phyloP scores from a whole-genome alignment of 129 eudicot species.

The Lactuca sativa region DNA sequence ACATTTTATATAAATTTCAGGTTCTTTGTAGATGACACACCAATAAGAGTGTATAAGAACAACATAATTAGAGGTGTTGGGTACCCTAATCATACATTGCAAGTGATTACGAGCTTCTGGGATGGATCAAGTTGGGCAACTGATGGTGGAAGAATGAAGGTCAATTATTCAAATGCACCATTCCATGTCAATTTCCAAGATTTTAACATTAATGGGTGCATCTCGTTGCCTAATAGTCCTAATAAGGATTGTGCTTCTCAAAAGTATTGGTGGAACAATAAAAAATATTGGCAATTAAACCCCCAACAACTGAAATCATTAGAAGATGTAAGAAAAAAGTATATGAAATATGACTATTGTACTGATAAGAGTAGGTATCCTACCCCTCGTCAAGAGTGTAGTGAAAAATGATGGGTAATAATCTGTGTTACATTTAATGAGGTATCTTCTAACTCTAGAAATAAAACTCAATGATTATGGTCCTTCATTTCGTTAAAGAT shows the following conservation, averaged over 20 bases:
- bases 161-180: conserved; percentile 52
- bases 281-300: conserved; percentile 38
- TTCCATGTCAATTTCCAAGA: conserved; percentile 52
- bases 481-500: neutral
- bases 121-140: conserved; percentile 68
- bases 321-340: conserved; percentile 34
- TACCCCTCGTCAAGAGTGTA: conserved; percentile 58
- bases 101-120: conserved; percentile 61
- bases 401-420: neutral
- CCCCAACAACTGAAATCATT: conserved; percentile 23
- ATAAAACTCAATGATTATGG: no score
- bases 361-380: conserved; percentile 49
- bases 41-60: conserved; percentile 79
- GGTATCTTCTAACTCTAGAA: neutral
- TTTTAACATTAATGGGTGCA: conserved; percentile 52
- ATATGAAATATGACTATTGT: conserved; percentile 79
- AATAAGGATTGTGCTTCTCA: conserved; percentile 39
- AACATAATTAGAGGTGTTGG: conserved; percentile 30
- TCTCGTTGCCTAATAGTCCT: neutral
- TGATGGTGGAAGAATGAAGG: conserved; percentile 52
- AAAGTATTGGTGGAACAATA: conserved; percentile 56
- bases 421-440: neutral
- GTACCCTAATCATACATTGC: conserved; percentile 65
- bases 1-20: conserved; percentile 27
- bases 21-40: conserved; percentile 61